These are phyloP conservation scores for Phaffia australis DNA, from an alignment of 768 basidiomycete species.

Conservation along the genomic window DNA sequence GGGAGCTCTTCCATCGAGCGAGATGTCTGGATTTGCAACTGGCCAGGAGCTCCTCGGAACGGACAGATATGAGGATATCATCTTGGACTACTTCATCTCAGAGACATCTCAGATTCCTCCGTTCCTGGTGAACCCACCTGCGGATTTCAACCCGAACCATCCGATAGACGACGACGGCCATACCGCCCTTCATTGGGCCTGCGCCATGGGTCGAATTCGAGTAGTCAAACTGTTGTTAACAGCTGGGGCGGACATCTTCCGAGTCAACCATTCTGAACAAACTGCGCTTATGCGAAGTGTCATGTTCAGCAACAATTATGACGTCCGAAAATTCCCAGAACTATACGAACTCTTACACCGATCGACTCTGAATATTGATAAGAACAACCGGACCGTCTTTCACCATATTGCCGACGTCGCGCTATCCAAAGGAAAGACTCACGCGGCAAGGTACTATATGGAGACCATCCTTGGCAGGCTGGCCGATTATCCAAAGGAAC, in stretches of 20 bases:
- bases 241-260: slow-evolving; percentile 91
- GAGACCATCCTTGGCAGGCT: slow-evolving; percentile 82
- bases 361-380: slow-evolving; percentile 98
- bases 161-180: slow-evolving; percentile 97
- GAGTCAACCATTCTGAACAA: slow-evolving; percentile 90
- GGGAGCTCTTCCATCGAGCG: not conserved
- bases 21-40: not conserved
- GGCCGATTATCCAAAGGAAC: slow-evolving; percentile 84
- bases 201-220: slow-evolving; percentile 94
- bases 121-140: slow-evolving; percentile 72
- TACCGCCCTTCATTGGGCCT: slow-evolving; percentile 94
- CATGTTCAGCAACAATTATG: slow-evolving; percentile 99
- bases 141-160: slow-evolving; percentile 89
- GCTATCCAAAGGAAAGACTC: slow-evolving; percentile 93
- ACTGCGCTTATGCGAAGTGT: slow-evolving; percentile 97
- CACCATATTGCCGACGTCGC: slow-evolving; percentile 97
- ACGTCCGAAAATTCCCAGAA: slow-evolving; percentile 96
- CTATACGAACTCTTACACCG: slow-evolving; percentile 91
- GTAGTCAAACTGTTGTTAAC: slow-evolving; percentile 88
- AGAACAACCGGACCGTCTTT: slow-evolving; percentile 91
- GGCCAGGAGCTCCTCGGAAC: slow-evolving; percentile 33
- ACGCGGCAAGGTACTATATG: slow-evolving; percentile 97
- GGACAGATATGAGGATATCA: slow-evolving; percentile 71
- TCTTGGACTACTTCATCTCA: slow-evolving; percentile 96
- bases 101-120: slow-evolving; percentile 85